phyloP scores from a whole-genome alignment of 2,329 filamentous ascomycete species.

The Diaporthe sp. region DNA sequence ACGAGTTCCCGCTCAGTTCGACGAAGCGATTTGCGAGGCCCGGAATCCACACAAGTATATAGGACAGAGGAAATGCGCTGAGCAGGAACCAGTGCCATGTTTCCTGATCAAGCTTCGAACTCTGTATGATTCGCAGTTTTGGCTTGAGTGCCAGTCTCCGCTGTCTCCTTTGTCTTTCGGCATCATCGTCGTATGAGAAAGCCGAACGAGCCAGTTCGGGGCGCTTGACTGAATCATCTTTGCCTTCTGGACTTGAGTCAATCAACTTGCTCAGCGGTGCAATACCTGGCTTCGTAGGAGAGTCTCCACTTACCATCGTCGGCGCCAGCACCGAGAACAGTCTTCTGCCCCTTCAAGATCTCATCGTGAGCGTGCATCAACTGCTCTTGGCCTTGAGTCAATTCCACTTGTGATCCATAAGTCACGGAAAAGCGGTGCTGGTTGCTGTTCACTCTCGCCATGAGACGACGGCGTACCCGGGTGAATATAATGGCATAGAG shows the following conservation, averaged over 20 bases:
- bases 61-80: constrained; percentile 37
- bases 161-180: constrained; percentile 6
- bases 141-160: constrained; percentile 2
- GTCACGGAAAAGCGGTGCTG: constrained; percentile 14
- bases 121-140: constrained; percentile 9
- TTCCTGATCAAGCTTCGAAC: constrained; percentile 36
- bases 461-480: constrained; percentile 18
- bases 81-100: constrained; percentile 40
- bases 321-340: background rate
- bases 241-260: background rate
- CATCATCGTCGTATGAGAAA: constrained; percentile 24
- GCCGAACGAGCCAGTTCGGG: constrained; percentile 12
- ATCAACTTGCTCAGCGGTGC: background rate
- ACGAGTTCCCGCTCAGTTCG: constrained; percentile 33
- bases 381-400: constrained; percentile 15
- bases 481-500: constrained; percentile 29
- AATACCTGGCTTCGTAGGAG: background rate
- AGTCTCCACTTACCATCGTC: constrained; percentile 1
- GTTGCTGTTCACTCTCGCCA: constrained; percentile 29
- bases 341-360: background rate
- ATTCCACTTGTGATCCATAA: constrained; percentile 13
- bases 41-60: constrained; percentile 40
- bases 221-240: background rate
- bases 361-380: constrained; percentile 23
- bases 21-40: constrained; percentile 39